Base-by-base conservation (phyloP, 129 eudicot species). In the Mikania micrantha region DNA sequence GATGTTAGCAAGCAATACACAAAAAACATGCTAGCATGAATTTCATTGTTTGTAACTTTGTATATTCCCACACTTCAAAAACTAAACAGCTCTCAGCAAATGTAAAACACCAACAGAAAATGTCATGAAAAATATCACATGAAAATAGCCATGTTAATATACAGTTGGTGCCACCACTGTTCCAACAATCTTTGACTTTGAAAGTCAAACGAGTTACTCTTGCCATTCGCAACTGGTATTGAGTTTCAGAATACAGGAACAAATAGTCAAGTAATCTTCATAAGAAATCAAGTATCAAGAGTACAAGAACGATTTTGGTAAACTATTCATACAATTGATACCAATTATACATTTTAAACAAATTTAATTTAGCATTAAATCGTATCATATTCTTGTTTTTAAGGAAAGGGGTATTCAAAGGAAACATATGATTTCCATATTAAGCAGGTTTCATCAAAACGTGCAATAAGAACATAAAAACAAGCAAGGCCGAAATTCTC, bases 191-290 rank as follows among this genome's bases (percentile, higher is more conserved):
- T 42, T 32, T 66, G 74, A 67, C 53, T 75, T 24, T 19, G 25
- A 67, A 57, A 66, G 68, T 47, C 74, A 75, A 67, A 44, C 10
- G 7, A 19, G 16, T 27, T 67, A 67, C 50, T 58, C 21, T 66
- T 20, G 60, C 67, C 42, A 32, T 50, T 59, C 29, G 1, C 13
- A 64, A 21, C 44, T 27, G 45, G 40, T 28, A 20, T 22, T 39
- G n/a, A 74, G 12, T 53, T 50, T 38, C 60, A 66, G 21, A 28
- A 12, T 16, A 66, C 29, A 16, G 9, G 35, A 74, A 53, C 9
- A 32, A 65, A 32, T 13, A 40, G 31, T 50, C 22, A 54, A 29
- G 41, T 31, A 17, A 35, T 24, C 24, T 29, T 67, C 31, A 8
- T 52, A n/a, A 70, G 10, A 28, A 54, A 35, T 64, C 72, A 52